Conservation (phyloP, 495 filamentous ascomycete genomes). For the Paragyromitra xinjiangensis region DNA sequence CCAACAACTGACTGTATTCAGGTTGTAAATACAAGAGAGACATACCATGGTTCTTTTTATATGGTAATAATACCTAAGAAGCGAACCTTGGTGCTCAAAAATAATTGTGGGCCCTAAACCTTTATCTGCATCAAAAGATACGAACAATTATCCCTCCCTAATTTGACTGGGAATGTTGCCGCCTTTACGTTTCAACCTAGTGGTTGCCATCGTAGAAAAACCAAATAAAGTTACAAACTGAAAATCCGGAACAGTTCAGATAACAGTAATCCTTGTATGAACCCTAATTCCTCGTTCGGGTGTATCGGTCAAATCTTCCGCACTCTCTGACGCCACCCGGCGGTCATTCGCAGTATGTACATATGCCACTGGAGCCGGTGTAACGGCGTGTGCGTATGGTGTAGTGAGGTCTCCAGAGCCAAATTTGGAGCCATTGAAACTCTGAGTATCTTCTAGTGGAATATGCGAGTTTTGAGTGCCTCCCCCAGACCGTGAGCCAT, state of each 20-base stretch:
- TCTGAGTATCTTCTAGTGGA: not conserved
- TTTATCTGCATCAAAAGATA: too few species aligned
- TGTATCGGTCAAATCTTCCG: not conserved
- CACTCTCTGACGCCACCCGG: not conserved
- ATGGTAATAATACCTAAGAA: too few species aligned
- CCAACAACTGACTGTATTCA: too few species aligned
- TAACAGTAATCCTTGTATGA: slow-evolving; percentile 1
- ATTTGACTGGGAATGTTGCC: too few species aligned
- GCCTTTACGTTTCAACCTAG: too few species aligned
- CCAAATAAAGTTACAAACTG: not conserved
- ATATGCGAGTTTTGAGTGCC: not conserved
- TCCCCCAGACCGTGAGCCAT: not conserved
- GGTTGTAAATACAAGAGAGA: too few species aligned
- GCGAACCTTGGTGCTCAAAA: too few species aligned
- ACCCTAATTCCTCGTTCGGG: not conserved
- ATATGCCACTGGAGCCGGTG: not conserved
- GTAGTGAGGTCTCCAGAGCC: slow-evolving; percentile 1
- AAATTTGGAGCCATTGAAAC: not conserved
- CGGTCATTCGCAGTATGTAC: not conserved
- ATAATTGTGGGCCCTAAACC: too few species aligned
- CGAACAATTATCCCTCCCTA: too few species aligned
- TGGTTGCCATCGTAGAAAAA: not conserved
- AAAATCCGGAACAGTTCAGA: not conserved
- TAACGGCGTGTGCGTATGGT: not conserved
- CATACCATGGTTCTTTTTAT: too few species aligned